Evolutionary conservation across 2,329 filamentous ascomycete genomes (phyloP).

Genomic region (Fusarium sp.): DNA sequence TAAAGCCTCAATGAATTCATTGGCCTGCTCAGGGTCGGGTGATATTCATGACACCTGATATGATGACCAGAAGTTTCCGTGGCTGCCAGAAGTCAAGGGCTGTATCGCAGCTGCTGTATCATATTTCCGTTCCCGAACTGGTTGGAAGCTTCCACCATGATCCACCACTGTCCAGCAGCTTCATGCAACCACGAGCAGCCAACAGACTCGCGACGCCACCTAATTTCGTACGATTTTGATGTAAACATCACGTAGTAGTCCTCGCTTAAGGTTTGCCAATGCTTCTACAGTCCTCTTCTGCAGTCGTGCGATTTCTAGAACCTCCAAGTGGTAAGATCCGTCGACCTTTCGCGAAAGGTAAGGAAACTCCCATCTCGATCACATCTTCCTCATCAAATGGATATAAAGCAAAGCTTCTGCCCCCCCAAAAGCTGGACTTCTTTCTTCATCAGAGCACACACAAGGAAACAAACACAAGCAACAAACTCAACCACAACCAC

Average conservation of each 20-base stretch:
- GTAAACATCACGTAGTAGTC: constrained; percentile 3
- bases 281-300: constrained; percentile 5
- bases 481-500: constrained; percentile 1
- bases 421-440: constrained; percentile 15
- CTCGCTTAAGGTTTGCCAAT: constrained; percentile 14
- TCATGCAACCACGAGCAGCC: constrained; percentile 20
- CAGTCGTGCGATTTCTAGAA: constrained; percentile 40
- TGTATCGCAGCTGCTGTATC: not conserved
- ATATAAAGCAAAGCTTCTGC: constrained; percentile 45
- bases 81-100: not conserved
- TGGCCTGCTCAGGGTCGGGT: no score
- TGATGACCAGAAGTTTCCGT: not conserved
- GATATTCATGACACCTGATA: not conserved
- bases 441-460: constrained; percentile 43
- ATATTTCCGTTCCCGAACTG: not conserved
- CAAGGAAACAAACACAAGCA: constrained; percentile 38
- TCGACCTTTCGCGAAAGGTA: constrained; percentile 29
- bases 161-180: constrained; percentile 35
- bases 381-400: constrained; percentile 1
- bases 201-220: not conserved
- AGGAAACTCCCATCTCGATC: constrained; percentile 23
- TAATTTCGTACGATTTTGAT: constrained; percentile 28
- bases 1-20: not conserved
- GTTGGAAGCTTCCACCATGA: constrained; percentile 33
- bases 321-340: constrained; percentile 20